A percentile compares a stretch with the other conserved stretches of the same genome.
Conservation (phyloP, 768 basidiomycete species). For the Phaffia tasmanica region DNA sequence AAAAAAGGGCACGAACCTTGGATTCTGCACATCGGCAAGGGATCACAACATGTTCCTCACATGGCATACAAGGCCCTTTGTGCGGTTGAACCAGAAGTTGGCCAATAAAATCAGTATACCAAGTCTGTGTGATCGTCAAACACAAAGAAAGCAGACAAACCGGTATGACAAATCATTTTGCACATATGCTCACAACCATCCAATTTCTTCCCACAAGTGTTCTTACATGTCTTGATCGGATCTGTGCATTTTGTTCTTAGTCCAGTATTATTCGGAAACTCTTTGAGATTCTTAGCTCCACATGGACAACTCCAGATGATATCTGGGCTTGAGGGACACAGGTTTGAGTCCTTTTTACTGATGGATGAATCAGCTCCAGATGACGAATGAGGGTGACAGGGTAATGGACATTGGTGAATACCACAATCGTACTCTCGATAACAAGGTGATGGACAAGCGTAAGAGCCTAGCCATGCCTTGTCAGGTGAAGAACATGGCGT, state of each 20-base stretch:
- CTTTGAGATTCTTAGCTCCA: conserved; percentile 51
- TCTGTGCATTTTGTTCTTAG: conserved; percentile 49
- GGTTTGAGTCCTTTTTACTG: neutral
- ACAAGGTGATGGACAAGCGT: conserved; percentile 53
- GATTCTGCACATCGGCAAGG: conserved; percentile 81
- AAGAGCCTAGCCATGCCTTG: conserved; percentile 56
- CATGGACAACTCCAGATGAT: conserved; percentile 69
- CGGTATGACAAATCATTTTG: conserved; percentile 53
- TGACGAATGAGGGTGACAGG: conserved; percentile 62
- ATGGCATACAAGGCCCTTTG: conserved; percentile 64
- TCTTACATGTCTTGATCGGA: conserved; percentile 68
- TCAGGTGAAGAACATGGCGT: conserved; percentile 36
- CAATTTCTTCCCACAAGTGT: conserved; percentile 55
- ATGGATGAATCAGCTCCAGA: conserved; percentile 47
- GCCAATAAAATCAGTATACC: no score
- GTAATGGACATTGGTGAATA: conserved; percentile 51
- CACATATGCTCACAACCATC: conserved; percentile 66
- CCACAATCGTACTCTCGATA: conserved; percentile 64
- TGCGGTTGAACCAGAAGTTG: neutral
- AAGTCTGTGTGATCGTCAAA: neutral
- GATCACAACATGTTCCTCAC: conserved; percentile 54
- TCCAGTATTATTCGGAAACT: conserved; percentile 29
- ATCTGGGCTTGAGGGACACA: conserved; percentile 54
- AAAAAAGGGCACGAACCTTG: conserved; percentile 37
- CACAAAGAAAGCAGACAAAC: neutral